These are phyloP conservation scores for Guyanaporus albipodus DNA, from an alignment of 768 basidiomycete species.

Conservation along the genomic window DNA sequence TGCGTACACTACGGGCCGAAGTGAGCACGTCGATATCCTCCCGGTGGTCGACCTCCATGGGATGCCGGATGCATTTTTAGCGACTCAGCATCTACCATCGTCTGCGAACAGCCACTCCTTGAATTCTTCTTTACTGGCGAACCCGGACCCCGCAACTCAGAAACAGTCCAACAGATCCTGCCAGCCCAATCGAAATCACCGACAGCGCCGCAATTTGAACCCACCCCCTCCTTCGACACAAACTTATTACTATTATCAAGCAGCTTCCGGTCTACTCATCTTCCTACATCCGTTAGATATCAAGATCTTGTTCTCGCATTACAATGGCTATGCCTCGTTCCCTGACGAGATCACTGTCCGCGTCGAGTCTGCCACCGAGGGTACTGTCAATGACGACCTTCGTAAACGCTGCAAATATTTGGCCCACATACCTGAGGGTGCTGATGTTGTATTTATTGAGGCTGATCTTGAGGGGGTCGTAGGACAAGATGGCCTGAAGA, in stretches of 20 bases:
- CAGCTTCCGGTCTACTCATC: conserved; percentile 83
- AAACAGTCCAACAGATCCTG: conserved; percentile 4
- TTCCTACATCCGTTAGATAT: conserved; percentile 97
- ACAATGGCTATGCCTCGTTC: conserved; percentile 73
- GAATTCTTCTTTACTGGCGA: not conserved
- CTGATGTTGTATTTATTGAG: conserved; percentile 93
- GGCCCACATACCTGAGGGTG: conserved; percentile 83
- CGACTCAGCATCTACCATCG: conserved; percentile 33
- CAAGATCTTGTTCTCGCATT: conserved; percentile 84
- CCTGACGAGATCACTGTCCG: conserved; percentile 77
- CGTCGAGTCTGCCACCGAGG: conserved; percentile 73
- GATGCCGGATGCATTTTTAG: conserved; percentile 58
- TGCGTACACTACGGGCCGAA: conserved; percentile 12
- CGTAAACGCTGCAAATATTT: conserved; percentile 96
- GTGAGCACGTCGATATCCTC: conserved; percentile 17
- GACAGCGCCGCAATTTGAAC: conserved; percentile 75
- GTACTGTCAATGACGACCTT: conserved; percentile 88
- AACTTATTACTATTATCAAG: conserved; percentile 95
- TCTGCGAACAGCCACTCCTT: conserved; percentile 8
- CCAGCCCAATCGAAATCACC: conserved; percentile 37
- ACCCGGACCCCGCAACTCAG: conserved; percentile 5
- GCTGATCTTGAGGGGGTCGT: conserved; percentile 79
- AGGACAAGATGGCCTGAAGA: conserved; percentile 68
- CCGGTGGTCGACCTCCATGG: conserved; percentile 31
- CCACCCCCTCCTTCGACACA: conserved; percentile 84